Evolutionary conservation across 1,284 basidiomycete species (phyloP), one percentile per base, ranked within the genome.

Genomic region (Apiotrichum mycotoxinovorans): DNA sequence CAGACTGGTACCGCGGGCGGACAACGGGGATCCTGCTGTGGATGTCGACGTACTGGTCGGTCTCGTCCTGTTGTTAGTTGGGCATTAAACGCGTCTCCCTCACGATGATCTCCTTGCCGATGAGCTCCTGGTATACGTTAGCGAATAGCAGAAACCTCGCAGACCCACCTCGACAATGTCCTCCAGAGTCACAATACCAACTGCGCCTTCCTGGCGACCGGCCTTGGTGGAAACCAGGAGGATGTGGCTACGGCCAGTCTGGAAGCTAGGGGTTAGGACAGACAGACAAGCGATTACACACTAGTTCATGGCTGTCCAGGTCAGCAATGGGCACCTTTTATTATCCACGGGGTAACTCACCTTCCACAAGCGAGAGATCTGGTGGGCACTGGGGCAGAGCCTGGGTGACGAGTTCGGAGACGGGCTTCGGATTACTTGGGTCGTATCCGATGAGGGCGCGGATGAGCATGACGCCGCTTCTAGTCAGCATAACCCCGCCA

Each of bases 231-330:
- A 91, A 11, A 98, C 84, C 20, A 98, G 80, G 20, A 98, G 81
- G 61, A 97, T 83, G 77, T 98, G 94, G 10, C 91, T 90, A 44
- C 91, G 85, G 2, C 94, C 94, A 1, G 89, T 91, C 81, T 97
- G 94, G 80, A 89, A 91, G 67, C 68, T 79, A 61, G 12, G 12
- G 14, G 35, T 51, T 15, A 54, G 60, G 35, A 12, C 43, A 43
- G 51, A 46, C 8, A 7, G 15, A 25, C 10, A 25, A 30, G 20
- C 11, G 5, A 12, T 25, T 1, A 48, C 52, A 15, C 20, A 65
- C 56, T 66, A 65, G 49, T 61, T 60, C 60, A 66, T 54, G 18
- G 62, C 62, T 66, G 34, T 10, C 1, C 3, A 9, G 17, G 51
- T 61, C 22, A 61, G 59, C 50, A 35, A 17, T 15, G n/a, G 30